phyloP scores from a whole-genome alignment of 1,139 yeast genomes.

The Blastobotrys serpentis region DNA sequence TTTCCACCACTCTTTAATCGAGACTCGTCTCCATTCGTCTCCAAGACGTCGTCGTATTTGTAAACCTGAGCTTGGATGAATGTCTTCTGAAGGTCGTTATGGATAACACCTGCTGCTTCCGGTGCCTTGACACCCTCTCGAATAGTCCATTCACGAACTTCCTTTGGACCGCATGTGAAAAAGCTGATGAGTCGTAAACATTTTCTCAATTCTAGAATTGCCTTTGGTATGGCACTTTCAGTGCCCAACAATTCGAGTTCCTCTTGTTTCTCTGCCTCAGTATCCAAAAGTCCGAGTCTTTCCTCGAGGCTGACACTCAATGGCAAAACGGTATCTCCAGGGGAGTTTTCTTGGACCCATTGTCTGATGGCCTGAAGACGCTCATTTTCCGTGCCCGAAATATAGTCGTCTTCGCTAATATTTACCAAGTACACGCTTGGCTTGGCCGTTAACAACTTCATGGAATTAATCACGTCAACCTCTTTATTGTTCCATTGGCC shows the following conservation, averaged over 20 bases:
- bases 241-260: slow-evolving; percentile 78
- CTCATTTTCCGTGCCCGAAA: slow-evolving; percentile 41
- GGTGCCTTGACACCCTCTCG: slow-evolving; percentile 68
- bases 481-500: slow-evolving; percentile 85
- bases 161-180: slow-evolving; percentile 80
- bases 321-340: slow-evolving; percentile 85
- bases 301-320: slow-evolving; percentile 85
- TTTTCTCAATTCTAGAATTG: slow-evolving; percentile 61
- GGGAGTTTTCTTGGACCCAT: slow-evolving; percentile 84
- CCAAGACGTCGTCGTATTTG: slow-evolving; percentile 35
- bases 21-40: slow-evolving; percentile 34
- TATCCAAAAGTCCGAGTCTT: slow-evolving; percentile 69
- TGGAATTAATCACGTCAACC: slow-evolving; percentile 82
- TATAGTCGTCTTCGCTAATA: slow-evolving; percentile 87
- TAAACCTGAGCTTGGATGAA: slow-evolving; percentile 77
- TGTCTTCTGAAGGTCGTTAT: slow-evolving; percentile 73
- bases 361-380: slow-evolving; percentile 57
- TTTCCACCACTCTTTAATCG: slow-evolving; percentile 33
- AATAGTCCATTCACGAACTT: slow-evolving; percentile 81
- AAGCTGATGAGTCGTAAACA: slow-evolving; percentile 68
- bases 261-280: slow-evolving; percentile 66
- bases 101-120: slow-evolving; percentile 84
- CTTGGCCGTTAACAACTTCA: slow-evolving; percentile 83
- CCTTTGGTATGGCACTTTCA: slow-evolving; percentile 75
- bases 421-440: slow-evolving; percentile 89